Percentiles rank a stretch among this genome's conserved stretches.
phyloP scores from a whole-genome alignment of 148 eudicot species.

The Rhododendron williamsianum region DNA sequence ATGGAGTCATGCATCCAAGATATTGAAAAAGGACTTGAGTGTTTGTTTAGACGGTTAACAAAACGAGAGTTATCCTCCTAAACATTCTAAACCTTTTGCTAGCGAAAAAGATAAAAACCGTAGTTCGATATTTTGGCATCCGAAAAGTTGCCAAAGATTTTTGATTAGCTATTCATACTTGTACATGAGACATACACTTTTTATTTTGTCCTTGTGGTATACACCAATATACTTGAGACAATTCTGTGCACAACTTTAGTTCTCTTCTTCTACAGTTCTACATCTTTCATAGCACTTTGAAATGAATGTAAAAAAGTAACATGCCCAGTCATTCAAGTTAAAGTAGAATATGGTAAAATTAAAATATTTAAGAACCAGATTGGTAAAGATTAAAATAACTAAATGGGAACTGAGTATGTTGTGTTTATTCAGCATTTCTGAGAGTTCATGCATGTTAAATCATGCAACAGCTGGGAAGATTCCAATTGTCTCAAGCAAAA shows the following conservation, averaged over 20 bases:
- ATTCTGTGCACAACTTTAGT: neutral
- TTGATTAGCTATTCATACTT: neutral
- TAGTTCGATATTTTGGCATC: neutral
- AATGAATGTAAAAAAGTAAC: too few relatives aligned
- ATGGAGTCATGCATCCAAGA: conserved; percentile 28
- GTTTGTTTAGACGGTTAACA: conserved; percentile 36
- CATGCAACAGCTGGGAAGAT: too few relatives aligned
- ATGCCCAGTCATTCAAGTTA: neutral
- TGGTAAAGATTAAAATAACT: too few relatives aligned
- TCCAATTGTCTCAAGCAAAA: neutral
- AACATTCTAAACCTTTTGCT: conserved; percentile 30
- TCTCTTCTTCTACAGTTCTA: neutral
- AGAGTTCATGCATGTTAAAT: too few relatives aligned
- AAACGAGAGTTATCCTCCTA: conserved; percentile 43
- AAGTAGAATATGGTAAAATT: too few relatives aligned
- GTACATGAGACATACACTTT: neutral
- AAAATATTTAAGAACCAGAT: too few relatives aligned
- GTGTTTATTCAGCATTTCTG: too few relatives aligned
- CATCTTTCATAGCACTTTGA: neutral
- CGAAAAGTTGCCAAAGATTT: neutral
- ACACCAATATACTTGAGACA: neutral
- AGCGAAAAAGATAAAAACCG: neutral
- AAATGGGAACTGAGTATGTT: too few relatives aligned
- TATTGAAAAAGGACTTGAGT: conserved; percentile 33
- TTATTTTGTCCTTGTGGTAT: too few relatives aligned